A percentile compares a stretch with the other conserved stretches of the same genome.
phyloP scores from a whole-genome alignment of 345 rosid species.

The Euphorbia peplus region DNA sequence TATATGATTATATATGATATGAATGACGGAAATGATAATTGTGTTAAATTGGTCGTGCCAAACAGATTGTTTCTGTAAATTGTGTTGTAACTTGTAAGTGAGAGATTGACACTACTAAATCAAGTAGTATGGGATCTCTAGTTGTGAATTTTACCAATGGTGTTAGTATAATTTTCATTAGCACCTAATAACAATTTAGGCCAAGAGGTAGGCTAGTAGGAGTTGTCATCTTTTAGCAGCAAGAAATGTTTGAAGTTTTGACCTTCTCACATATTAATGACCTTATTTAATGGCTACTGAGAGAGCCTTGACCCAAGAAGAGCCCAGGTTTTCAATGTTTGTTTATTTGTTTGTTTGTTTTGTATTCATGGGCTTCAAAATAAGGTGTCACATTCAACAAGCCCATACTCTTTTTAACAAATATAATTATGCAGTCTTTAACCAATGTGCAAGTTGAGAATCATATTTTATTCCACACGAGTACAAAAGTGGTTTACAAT shows the following conservation, averaged over 20 bases:
- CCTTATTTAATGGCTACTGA: constrained; percentile 8
- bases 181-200: not conserved
- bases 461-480: constrained; percentile 5
- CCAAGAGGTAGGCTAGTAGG: not conserved
- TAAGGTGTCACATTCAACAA: not conserved
- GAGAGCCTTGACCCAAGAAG: constrained; percentile 5
- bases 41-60: too few species aligned
- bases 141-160: not conserved
- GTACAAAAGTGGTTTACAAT: constrained; percentile 18
- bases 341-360: too few species aligned
- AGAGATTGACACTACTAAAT: too few species aligned
- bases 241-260: not conserved
- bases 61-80: not conserved
- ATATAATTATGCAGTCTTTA: not conserved
- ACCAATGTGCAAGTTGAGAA: constrained; percentile 9
- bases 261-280: not conserved
- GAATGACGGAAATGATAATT: too few species aligned
- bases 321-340: not conserved
- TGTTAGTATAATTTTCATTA: not conserved
- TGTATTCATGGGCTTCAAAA: constrained; percentile 4
- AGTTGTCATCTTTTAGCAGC: constrained; percentile 7
- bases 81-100: too few species aligned
- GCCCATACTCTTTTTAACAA: not conserved
- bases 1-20: too few species aligned
- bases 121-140: not conserved